phyloP scores from a whole-genome alignment of 768 basidiomycete genomes.

The Phylloporus sp. region DNA sequence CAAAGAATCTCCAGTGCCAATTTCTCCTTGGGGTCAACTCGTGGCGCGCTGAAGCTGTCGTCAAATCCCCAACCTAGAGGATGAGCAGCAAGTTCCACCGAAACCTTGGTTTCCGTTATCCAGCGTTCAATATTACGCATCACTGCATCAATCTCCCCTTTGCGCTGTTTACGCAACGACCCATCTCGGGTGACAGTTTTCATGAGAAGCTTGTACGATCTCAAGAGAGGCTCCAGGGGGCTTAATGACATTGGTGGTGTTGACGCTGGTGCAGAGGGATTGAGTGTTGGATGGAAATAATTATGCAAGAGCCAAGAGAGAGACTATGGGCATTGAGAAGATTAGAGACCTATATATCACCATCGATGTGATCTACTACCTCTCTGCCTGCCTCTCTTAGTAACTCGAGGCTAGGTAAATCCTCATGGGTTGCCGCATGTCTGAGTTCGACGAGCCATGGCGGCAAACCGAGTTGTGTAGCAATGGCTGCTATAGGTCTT shows the following conservation, averaged over 20 bases:
- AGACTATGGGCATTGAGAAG: conserved; percentile 44
- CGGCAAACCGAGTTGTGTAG: conserved; percentile 81
- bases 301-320: conserved; percentile 80
- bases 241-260: conserved; percentile 39
- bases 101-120: conserved; percentile 70
- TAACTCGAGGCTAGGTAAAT: conserved; percentile 79
- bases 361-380: conserved; percentile 34
- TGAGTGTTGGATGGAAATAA: conserved; percentile 78
- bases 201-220: conserved; percentile 65
- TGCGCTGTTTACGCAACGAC: conserved; percentile 50
- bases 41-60: conserved; percentile 29
- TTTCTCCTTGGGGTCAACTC: conserved; percentile 51
- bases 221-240: conserved; percentile 64
- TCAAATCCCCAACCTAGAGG: conserved; percentile 43
- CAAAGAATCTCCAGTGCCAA: conserved; percentile 70
- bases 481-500: conserved; percentile 85
- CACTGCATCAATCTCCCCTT: conserved; percentile 45
- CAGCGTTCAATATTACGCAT: conserved; percentile 71
- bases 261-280: conserved; percentile 41
- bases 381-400: conserved; percentile 75
- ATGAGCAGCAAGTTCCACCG: conserved; percentile 48
- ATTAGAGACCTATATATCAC: not conserved
- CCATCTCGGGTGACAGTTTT: conserved; percentile 64
- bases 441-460: conserved; percentile 87
- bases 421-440: conserved; percentile 95